Evolutionary conservation across 257 asterid species (phyloP).

Genomic region (Buddleja alternifolia): DNA sequence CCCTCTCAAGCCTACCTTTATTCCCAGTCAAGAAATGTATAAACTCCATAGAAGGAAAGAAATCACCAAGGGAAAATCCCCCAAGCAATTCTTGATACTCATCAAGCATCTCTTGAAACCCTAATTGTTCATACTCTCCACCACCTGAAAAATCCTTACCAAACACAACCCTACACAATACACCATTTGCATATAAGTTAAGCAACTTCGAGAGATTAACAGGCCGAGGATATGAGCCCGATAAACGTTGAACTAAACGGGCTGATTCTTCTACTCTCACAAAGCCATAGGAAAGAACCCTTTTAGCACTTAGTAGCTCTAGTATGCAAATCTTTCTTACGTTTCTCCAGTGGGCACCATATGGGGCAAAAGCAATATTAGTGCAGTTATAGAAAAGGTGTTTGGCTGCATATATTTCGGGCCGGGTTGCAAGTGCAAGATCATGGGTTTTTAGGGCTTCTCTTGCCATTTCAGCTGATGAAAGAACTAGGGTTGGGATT

Average conservation of each 20-base stretch:
- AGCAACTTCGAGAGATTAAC: constrained; percentile 37
- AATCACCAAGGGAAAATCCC: constrained; percentile 61
- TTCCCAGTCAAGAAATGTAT: constrained; percentile 50
- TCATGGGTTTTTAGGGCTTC: constrained; percentile 55
- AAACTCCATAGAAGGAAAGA: constrained; percentile 61
- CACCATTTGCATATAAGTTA: constrained; percentile 49
- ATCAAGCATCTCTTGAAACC: constrained; percentile 51
- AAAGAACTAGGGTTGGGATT: constrained; percentile 50
- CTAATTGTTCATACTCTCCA: constrained; percentile 48
- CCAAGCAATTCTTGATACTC: constrained; percentile 58
- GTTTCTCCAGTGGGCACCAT: constrained; percentile 56
- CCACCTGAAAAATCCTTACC: constrained; percentile 49
- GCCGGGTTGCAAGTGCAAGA: constrained; percentile 53
- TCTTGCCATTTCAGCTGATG: constrained; percentile 54
- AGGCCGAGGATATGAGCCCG: constrained; percentile 27
- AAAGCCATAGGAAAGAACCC: constrained; percentile 48
- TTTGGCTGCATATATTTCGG: constrained; percentile 52
- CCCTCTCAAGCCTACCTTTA: constrained; percentile 41
- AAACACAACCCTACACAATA: constrained; percentile 51
- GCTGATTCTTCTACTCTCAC: constrained; percentile 54
- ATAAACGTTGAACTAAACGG: constrained; percentile 39
- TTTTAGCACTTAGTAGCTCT: constrained; percentile 45
- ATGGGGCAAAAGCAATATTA: constrained; percentile 52
- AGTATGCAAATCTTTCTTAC: constrained; percentile 45
- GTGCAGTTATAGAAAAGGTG: constrained; percentile 57